Evolutionary conservation across 2,329 filamentous ascomycete species (phyloP).

Genomic region (Botryotinia convoluta): DNA sequence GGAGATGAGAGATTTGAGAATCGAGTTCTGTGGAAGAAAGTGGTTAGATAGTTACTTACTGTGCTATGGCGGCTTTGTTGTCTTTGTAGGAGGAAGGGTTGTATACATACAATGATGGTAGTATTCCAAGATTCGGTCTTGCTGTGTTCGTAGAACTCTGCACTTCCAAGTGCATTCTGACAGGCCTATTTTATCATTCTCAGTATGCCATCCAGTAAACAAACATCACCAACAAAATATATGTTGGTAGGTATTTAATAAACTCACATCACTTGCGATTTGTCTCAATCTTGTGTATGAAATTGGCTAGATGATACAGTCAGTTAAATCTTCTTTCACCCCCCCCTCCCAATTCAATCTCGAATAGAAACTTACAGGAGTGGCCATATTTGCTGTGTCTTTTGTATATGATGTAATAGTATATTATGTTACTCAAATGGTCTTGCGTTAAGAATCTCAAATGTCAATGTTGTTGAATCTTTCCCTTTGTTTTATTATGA

Average conservation of each 20-base stretch:
- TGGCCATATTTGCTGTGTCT: slow-evolving; percentile 29
- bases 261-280: slow-evolving; percentile 74
- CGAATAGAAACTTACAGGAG: slow-evolving; percentile 15
- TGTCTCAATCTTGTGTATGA: slow-evolving; percentile 75
- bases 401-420: slow-evolving; percentile 1
- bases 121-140: slow-evolving; percentile 89
- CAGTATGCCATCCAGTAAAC: background rate
- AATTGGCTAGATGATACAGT: slow-evolving; percentile 58
- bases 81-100: background rate
- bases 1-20: slow-evolving; percentile 74
- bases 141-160: slow-evolving; percentile 81
- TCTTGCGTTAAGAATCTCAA: background rate
- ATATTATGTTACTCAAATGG: background rate
- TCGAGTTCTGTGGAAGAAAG: slow-evolving; percentile 56
- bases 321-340: background rate
- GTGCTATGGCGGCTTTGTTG: background rate
- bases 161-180: slow-evolving; percentile 69
- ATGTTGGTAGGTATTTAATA: background rate
- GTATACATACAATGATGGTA: slow-evolving; percentile 78
- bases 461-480: background rate
- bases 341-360: background rate
- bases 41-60: slow-evolving; percentile 16
- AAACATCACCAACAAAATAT: background rate
- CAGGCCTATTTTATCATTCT: slow-evolving; percentile 62
- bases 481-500: background rate